A percentile compares a stretch with the other conserved stretches of the same genome.
phyloP scores from a whole-genome alignment of 257 asterid genomes.

The Haberlea rhodopensis region DNA sequence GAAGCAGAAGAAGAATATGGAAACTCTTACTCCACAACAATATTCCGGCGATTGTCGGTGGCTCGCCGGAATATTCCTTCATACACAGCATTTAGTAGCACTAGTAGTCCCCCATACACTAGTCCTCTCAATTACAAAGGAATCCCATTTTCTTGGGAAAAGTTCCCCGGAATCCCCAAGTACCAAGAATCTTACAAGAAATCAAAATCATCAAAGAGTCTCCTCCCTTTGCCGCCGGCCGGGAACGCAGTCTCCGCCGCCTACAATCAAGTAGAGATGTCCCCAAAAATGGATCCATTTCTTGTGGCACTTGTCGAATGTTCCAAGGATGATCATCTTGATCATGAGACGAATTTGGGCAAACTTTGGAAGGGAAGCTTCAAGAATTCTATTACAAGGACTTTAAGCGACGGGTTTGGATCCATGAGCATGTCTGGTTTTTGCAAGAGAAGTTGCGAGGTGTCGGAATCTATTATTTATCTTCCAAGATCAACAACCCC shows the following conservation, averaged over 20 bases:
- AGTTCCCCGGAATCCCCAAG: slow-evolving; percentile 32
- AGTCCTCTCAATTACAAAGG: slow-evolving; percentile 17
- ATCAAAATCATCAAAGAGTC: slow-evolving; percentile 4
- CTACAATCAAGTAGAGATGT: slow-evolving; percentile 16
- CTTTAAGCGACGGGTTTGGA: slow-evolving; percentile 35
- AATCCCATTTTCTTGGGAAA: slow-evolving; percentile 32
- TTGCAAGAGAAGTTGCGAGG: slow-evolving; percentile 36
- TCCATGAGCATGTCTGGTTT: slow-evolving; percentile 35
- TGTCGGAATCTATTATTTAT: slow-evolving; percentile 41
- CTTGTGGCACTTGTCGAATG: slow-evolving; percentile 44
- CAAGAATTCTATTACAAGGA: slow-evolving; percentile 24
- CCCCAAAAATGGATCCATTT: slow-evolving; percentile 43
- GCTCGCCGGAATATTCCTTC: slow-evolving; percentile 4
- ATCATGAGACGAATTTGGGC: slow-evolving; percentile 9
- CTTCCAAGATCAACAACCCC: slow-evolving; percentile 36
- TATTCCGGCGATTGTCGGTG: slow-evolving; percentile 3
- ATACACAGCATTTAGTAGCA: no score
- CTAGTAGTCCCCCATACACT: background rate
- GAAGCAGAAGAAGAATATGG: background rate
- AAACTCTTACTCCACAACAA: background rate
- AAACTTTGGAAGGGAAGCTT: slow-evolving; percentile 22
- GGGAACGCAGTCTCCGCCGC: slow-evolving; percentile 23
- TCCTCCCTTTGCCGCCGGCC: slow-evolving; percentile 46
- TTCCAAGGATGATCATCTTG: slow-evolving; percentile 38
- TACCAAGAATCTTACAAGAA: slow-evolving; percentile 15